phyloP scores from a whole-genome alignment of 2,329 filamentous ascomycete species.

The Dactylellina haptotyla region DNA sequence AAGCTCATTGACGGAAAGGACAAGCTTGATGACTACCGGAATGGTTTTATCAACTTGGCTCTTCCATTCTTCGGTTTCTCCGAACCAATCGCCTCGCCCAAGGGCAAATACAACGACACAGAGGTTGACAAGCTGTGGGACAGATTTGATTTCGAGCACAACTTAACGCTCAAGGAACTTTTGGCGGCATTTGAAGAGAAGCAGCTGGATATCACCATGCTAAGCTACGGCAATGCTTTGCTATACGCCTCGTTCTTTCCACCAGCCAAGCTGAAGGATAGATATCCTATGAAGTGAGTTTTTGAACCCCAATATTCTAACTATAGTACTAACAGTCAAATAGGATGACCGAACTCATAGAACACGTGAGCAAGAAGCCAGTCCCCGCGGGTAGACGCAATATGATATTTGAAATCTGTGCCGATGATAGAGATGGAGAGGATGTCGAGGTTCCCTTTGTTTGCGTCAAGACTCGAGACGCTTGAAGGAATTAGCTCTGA shows the following conservation, averaged over 20 bases:
- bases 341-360: slow-evolving; percentile 87
- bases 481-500: slow-evolving; percentile 54
- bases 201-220: slow-evolving; percentile 86
- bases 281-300: slow-evolving; percentile 75
- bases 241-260: slow-evolving; percentile 95
- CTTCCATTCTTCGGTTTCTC: slow-evolving; percentile 98
- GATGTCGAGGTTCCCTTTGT: slow-evolving; percentile 98
- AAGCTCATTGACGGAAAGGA: slow-evolving; percentile 96
- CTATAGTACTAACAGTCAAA: slow-evolving; percentile 58
- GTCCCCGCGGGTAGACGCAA: slow-evolving; percentile 93
- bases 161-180: slow-evolving; percentile 86
- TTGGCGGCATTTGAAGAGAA: slow-evolving; percentile 81
- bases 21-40: slow-evolving; percentile 99
- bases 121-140: slow-evolving; percentile 97
- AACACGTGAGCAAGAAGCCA: slow-evolving; percentile 88
- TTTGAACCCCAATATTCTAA: neutral
- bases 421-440: slow-evolving; percentile 86
- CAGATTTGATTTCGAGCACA: slow-evolving; percentile 82
- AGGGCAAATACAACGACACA: slow-evolving; percentile 83
- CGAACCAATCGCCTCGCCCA: slow-evolving; percentile 92
- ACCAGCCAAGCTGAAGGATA: slow-evolving; percentile 81
- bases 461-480: slow-evolving; percentile 76
- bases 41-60: slow-evolving; percentile 95
- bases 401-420: slow-evolving; percentile 94
- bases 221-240: slow-evolving; percentile 95